Evolutionary conservation across 331 rosid species (phyloP).

Genomic region (Pyracantha coccinea): DNA sequence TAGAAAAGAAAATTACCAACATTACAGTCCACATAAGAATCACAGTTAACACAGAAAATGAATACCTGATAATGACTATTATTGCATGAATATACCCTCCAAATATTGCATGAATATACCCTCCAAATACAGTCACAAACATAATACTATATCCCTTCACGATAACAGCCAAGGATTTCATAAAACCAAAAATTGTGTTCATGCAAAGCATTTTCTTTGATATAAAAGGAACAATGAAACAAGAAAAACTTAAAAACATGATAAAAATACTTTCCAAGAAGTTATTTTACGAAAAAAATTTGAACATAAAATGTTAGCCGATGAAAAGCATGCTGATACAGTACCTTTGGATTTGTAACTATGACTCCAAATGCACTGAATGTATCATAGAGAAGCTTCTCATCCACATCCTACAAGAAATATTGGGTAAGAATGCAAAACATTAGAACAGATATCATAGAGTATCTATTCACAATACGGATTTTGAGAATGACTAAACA

Average conservation of each 20-base stretch:
- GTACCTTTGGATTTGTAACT: slow-evolving; percentile 84
- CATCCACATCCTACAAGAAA: slow-evolving; percentile 85
- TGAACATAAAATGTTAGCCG: background rate
- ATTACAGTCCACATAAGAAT: slow-evolving; percentile 13
- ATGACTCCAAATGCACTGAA: slow-evolving; percentile 99
- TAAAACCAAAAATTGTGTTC: background rate
- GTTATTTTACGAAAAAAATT: background rate
- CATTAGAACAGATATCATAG: slow-evolving; percentile 3
- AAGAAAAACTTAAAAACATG: background rate
- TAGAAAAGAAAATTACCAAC: slow-evolving; percentile 18
- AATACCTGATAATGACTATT: background rate
- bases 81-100: background rate
- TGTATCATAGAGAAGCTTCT: slow-evolving; percentile 89
- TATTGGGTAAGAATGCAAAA: slow-evolving; percentile 6
- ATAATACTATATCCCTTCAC: background rate
- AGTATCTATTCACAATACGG: background rate
- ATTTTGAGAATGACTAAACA: background rate
- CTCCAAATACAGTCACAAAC: background rate
- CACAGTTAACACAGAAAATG: background rate
- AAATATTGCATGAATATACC: background rate
- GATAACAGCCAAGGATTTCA: background rate
- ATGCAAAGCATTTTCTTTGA: background rate
- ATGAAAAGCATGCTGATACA: background rate
- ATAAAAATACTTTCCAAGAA: background rate
- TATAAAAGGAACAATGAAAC: background rate